Base-by-base conservation (phyloP, 1,284 basidiomycete species). In the Trichosporon sp. region DNA sequence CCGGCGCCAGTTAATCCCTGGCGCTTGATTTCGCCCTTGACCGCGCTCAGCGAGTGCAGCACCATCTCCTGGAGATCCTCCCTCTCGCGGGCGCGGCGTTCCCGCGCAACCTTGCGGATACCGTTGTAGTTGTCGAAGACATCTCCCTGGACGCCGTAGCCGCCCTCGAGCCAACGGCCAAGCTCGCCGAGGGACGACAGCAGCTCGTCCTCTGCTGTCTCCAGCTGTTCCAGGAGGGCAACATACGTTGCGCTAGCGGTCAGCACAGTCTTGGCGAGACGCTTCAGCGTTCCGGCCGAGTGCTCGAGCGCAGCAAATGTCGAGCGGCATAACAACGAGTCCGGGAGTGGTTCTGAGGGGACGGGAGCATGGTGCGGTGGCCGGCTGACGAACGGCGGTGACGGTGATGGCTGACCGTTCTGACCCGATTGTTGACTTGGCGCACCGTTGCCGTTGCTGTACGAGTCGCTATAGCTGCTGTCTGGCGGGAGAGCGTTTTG, bases 251-350 rank as follows among this genome's bases (percentile, higher is more conserved):
- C 68, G n/a, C 79, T 75, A 1, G 76, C 66, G 14, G 74, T 66
- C 5, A 82, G 69, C 14, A 82, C 79, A 2, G 74, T 68, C 73
- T 84, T 84, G 51, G 77, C 75, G 0, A 81, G 71, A 8, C 79
- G 76, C 71, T 81, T 82, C 40, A 84, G 75, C 7, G 78, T 80
- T 11, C 72, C 68, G 0, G 81, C 75, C 5, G 79, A 80, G 63
- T 79, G 75, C 54, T 83, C 83, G 6, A 84, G 77, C 1, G 80
- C 76, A 1, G 80, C 69, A 48, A 84, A 76, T 1, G 81, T 81
- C 2, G 81, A 79, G n/a, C 82, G 77, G 56, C 82, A 77, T 2
- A 84, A 69, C 12, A 84, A 73, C 10, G 81, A 82, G 71, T 84
- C 83, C 5, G 78, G 76, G 21, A 77, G 64, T 8, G 81, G 81